Percentiles rank a stretch among this genome's conserved stretches.
Evolutionary conservation across 768 basidiomycete species (phyloP).

Genomic region (Glaciozyma antarctica): DNA sequence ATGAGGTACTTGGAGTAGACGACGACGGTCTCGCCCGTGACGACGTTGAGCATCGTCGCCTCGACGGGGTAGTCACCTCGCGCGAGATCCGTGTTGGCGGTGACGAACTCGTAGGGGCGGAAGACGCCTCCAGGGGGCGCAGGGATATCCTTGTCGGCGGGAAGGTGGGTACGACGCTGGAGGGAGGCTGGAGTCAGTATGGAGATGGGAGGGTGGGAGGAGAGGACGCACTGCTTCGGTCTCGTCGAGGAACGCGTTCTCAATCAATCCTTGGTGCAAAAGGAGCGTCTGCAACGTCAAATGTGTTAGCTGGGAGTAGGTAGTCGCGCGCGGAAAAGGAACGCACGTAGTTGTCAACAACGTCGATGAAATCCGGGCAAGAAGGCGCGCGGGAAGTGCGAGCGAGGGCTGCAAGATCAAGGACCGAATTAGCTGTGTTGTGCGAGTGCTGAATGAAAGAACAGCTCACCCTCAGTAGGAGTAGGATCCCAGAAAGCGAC

Average conservation of each 20-base stretch:
- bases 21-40: constrained; percentile 24
- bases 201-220: too few relatives aligned
- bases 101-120: constrained; percentile 32
- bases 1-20: constrained; percentile 35
- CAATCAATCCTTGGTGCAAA: constrained; percentile 36
- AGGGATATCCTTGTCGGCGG: constrained; percentile 18
- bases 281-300: constrained; percentile 13
- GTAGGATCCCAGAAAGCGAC: constrained; percentile 37
- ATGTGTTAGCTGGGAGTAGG: too few relatives aligned
- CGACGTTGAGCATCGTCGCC: constrained; percentile 22
- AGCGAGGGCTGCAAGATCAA: constrained; percentile 20
- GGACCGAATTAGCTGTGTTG: constrained; percentile 24
- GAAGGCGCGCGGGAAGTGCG: constrained; percentile 34
- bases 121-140: constrained; percentile 34
- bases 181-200: not conserved
- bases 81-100: constrained; percentile 29
- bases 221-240: constrained; percentile 23
- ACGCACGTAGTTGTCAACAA: constrained; percentile 32
- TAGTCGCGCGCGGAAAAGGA: too few relatives aligned
- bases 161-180: constrained; percentile 32
- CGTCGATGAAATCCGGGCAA: constrained; percentile 36
- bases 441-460: not conserved
- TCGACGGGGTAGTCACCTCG: constrained; percentile 29
- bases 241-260: constrained; percentile 33
- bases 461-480: not conserved